phyloP scores from a whole-genome alignment of 1,284 basidiomycete species.

The Schizophyllum amplum region DNA sequence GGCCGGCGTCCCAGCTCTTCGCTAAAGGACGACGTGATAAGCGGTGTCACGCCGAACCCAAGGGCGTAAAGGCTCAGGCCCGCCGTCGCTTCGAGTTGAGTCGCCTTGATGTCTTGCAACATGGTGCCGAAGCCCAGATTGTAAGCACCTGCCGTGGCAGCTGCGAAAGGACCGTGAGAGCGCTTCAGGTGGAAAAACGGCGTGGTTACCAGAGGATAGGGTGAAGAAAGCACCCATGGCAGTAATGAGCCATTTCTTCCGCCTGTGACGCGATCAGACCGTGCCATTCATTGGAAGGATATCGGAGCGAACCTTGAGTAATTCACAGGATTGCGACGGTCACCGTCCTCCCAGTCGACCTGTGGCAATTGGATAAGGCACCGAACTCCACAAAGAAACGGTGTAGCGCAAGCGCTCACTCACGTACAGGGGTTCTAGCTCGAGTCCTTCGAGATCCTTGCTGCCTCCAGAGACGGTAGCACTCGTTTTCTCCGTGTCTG shows the following conservation, averaged over 20 bases:
- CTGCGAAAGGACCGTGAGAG: slow-evolving; percentile 22
- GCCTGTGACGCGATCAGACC: background rate
- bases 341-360: background rate
- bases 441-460: background rate
- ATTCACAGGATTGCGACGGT: background rate
- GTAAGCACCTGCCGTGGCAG: slow-evolving; percentile 47
- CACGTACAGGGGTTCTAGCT: background rate
- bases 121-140: slow-evolving; percentile 53
- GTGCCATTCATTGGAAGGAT: background rate
- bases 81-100: slow-evolving; percentile 47
- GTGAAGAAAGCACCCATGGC: background rate
- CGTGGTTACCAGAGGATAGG: background rate
- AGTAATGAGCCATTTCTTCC: background rate
- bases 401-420: background rate
- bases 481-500: background rate
- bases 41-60: slow-evolving; percentile 64
- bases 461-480: background rate
- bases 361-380: background rate
- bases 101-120: slow-evolving; percentile 56
- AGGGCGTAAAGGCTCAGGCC: slow-evolving; percentile 56
- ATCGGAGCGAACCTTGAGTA: background rate
- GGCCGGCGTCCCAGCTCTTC: slow-evolving; percentile 74
- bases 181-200: background rate
- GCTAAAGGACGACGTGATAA: slow-evolving; percentile 66
- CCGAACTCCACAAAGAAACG: too few relatives aligned